Conservation (phyloP, 2,329 filamentous ascomycete species). For the Botryotinia convoluta region DNA sequence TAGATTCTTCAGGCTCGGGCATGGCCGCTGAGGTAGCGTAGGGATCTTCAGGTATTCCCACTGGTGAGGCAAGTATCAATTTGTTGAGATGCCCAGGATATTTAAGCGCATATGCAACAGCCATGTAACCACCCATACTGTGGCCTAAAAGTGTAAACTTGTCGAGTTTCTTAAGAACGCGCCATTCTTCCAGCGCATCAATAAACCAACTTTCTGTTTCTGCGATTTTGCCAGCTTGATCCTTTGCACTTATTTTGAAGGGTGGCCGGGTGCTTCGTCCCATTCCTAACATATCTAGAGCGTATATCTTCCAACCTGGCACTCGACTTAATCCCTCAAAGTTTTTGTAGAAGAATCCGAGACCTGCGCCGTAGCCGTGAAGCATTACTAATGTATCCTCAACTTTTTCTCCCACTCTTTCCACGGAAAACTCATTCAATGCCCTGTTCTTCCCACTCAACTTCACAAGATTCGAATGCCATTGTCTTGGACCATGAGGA, state of each 20-base stretch:
- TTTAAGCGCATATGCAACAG: slow-evolving; percentile 91
- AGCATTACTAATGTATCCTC: slow-evolving; percentile 92
- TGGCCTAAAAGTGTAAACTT: slow-evolving; percentile 92
- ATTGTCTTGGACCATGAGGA: slow-evolving; percentile 79
- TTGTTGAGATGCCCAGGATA: slow-evolving; percentile 95
- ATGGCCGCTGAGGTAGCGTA: slow-evolving; percentile 79
- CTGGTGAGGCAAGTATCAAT: slow-evolving; percentile 89
- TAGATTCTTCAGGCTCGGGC: slow-evolving; percentile 72
- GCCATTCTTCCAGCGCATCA: slow-evolving; percentile 95
- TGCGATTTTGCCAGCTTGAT: slow-evolving; percentile 72
- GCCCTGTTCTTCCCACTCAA: slow-evolving; percentile 82
- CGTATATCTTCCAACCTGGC: slow-evolving; percentile 83
- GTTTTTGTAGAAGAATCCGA: slow-evolving; percentile 99
- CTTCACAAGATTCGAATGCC: slow-evolving; percentile 81
- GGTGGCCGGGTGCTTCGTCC: slow-evolving; percentile 79
- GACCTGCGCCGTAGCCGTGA: slow-evolving; percentile 91
- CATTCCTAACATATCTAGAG: slow-evolving; percentile 94
- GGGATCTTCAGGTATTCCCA: slow-evolving; percentile 91
- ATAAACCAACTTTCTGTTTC: slow-evolving; percentile 97
- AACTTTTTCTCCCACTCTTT: slow-evolving; percentile 73
- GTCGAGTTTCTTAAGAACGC: slow-evolving; percentile 81
- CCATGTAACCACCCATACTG: slow-evolving; percentile 91
- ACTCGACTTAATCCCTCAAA: slow-evolving; percentile 81
- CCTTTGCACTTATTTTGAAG: slow-evolving; percentile 83
- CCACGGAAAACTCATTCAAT: slow-evolving; percentile 89